Conservation (phyloP, 2,329 filamentous ascomycete genomes). For the Trichoderma endophyticum region DNA sequence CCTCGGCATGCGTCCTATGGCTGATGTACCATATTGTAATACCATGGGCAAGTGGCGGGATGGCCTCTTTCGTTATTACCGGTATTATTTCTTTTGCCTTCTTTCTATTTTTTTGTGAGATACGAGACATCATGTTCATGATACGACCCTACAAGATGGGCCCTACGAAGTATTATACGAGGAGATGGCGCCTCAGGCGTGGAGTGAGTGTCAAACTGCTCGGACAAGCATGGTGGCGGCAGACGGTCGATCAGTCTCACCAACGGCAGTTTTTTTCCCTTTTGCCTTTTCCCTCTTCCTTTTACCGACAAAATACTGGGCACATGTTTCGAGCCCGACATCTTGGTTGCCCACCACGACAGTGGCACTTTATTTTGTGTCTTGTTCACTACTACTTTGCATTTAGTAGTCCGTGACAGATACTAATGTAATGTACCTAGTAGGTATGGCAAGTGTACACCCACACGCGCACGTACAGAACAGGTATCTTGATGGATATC, state of each 20-base stretch:
- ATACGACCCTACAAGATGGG: not conserved
- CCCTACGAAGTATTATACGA: slow-evolving; percentile 5
- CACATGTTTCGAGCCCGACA: not conserved
- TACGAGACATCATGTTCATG: not conserved
- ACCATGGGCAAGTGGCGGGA: not conserved
- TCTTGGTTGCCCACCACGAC: slow-evolving; percentile 6
- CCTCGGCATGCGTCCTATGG: not conserved
- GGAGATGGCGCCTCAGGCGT: not conserved
- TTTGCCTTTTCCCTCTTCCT: not conserved
- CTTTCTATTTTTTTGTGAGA: not conserved
- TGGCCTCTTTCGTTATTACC: not conserved
- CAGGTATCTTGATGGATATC: not conserved
- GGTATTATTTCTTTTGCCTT: not conserved
- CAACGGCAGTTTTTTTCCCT: not conserved
- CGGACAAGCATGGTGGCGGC: not conserved
- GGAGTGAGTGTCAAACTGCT: not conserved
- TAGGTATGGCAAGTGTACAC: not conserved
- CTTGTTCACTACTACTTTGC: not conserved
- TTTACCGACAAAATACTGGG: not conserved
- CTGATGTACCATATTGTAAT: not conserved
- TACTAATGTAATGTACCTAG: not conserved
- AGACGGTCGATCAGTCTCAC: slow-evolving; percentile 5
- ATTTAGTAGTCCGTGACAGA: not conserved
- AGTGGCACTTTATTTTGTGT: not conserved
- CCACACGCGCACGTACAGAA: not conserved